A percentile compares a stretch with the other conserved stretches of the same genome.
Conservation (phyloP, 208 protist species). For the Angomonas ambiguus region DNA sequence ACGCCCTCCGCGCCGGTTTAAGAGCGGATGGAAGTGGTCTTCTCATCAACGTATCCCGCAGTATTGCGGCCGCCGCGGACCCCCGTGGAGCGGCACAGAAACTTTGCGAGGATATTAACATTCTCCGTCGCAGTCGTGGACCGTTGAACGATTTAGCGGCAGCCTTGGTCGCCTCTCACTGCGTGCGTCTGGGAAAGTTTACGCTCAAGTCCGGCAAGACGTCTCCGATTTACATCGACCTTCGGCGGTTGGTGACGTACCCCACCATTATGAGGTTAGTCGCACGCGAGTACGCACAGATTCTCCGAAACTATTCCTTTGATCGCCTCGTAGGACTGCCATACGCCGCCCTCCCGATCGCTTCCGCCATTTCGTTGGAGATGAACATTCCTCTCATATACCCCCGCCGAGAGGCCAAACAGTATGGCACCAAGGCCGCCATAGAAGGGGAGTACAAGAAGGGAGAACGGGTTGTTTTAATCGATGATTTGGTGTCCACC, state of each 20-base stretch:
- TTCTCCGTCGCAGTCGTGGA: slow-evolving; percentile 43
- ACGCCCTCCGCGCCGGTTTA: slow-evolving; percentile 65
- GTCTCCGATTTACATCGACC: slow-evolving; percentile 96
- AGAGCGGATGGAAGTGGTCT: slow-evolving; percentile 73
- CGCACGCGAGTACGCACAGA: slow-evolving; percentile 68
- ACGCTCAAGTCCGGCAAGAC: slow-evolving; percentile 94
- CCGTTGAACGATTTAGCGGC: slow-evolving; percentile 45
- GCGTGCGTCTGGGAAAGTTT: slow-evolving; percentile 93
- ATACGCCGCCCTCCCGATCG: slow-evolving; percentile 94
- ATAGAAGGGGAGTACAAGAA: slow-evolving; percentile 94
- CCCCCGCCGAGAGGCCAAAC: slow-evolving; percentile 90
- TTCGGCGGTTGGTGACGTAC: slow-evolving; percentile 89
- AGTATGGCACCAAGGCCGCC: slow-evolving; percentile 92
- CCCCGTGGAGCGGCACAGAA: slow-evolving; percentile 59
- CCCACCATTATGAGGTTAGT: slow-evolving; percentile 77
- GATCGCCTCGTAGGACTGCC: slow-evolving; percentile 90
- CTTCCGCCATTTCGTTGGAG: slow-evolving; percentile 88
- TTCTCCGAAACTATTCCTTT: slow-evolving; percentile 65
- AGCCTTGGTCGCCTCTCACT: slow-evolving; percentile 75
- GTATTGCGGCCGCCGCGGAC: slow-evolving; percentile 61
- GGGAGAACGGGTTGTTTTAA: slow-evolving; percentile 87
- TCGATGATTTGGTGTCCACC: slow-evolving; percentile 96
- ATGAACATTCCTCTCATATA: slow-evolving; percentile 89
- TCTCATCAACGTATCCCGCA: slow-evolving; percentile 84
- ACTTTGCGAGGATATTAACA: slow-evolving; percentile 78